Percentiles rank a stretch among this genome's conserved stretches.
Evolutionary conservation across 805 yeast species (phyloP).

Genomic region (Candida gorgasii): DNA sequence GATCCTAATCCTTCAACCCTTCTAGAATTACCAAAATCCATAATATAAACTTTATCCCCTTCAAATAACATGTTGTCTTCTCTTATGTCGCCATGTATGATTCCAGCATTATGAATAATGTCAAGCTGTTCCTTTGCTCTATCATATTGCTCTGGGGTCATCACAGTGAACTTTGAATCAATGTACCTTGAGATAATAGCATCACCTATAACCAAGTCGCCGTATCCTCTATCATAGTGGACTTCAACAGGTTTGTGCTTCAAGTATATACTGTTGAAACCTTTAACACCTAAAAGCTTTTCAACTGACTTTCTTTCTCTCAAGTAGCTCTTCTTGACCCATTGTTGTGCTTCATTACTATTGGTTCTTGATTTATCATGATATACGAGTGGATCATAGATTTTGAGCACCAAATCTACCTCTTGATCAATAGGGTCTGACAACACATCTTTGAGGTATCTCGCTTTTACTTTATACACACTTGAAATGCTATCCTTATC

Average conservation of each 20-base stretch:
- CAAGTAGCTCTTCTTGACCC: background rate
- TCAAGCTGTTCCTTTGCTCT: slow-evolving; percentile 1
- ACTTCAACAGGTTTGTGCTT: slow-evolving; percentile 1
- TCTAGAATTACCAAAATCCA: slow-evolving; percentile 3
- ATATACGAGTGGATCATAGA: background rate
- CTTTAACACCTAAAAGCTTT: slow-evolving; percentile 2
- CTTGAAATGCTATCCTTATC: background rate
- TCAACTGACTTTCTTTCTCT: slow-evolving; percentile 2
- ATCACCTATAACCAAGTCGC: slow-evolving; percentile 1
- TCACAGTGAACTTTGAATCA: background rate
- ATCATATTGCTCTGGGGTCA: background rate
- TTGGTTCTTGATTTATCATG: background rate
- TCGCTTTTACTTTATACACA: background rate
- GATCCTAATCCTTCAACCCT: background rate
- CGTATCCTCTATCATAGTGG: slow-evolving; percentile 5
- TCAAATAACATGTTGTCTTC: background rate
- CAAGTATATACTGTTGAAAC: slow-evolving; percentile 3
- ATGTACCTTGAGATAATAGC: slow-evolving; percentile 6
- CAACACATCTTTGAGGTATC: background rate
- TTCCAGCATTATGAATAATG: slow-evolving; percentile 4
- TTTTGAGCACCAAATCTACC: background rate
- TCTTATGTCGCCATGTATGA: slow-evolving; percentile 3
- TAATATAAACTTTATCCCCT: background rate
- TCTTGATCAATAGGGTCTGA: background rate
- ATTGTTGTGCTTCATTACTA: background rate